Percentiles rank a stretch among this genome's conserved stretches.
These are phyloP conservation scores for Diaporthe longicolla DNA, from an alignment of 2,329 filamentous ascomycete species.

Conservation along the genomic window DNA sequence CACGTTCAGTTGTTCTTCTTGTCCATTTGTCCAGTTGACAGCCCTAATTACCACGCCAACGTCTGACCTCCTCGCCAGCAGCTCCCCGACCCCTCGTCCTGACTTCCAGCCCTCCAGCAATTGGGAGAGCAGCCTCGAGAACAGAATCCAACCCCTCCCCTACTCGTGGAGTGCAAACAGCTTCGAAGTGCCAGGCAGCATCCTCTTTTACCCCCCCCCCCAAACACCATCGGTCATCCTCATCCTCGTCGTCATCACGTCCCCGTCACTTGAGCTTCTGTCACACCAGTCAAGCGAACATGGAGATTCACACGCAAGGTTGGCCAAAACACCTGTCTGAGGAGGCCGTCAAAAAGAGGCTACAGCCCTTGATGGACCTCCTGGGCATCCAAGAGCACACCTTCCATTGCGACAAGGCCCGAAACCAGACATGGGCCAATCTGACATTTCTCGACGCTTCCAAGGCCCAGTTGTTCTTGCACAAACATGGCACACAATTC, in stretches of 20 bases:
- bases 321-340: slow-evolving; percentile 59
- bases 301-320: slow-evolving; percentile 63
- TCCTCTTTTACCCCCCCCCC: fast-evolving
- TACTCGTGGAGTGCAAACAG: too few species aligned
- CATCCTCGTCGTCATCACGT: too few species aligned
- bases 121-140: background rate
- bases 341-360: slow-evolving; percentile 53
- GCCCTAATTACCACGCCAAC: background rate
- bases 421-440: slow-evolving; percentile 52
- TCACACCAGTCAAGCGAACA: slow-evolving; percentile 44
- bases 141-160: too few species aligned
- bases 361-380: slow-evolving; percentile 56
- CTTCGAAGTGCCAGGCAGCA: background rate
- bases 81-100: background rate
- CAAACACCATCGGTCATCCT: background rate
- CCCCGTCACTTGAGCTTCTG: background rate
- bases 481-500: slow-evolving; percentile 47
- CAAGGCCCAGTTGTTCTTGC: slow-evolving; percentile 61
- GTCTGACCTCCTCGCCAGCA: background rate
- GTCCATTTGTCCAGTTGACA: background rate
- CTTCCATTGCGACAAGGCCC: slow-evolving; percentile 61
- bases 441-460: slow-evolving; percentile 58
- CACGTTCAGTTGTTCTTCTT: background rate
- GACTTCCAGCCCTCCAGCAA: background rate
- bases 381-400: slow-evolving; percentile 55